A percentile compares a stretch with the other conserved stretches of the same genome.
Conservation (phyloP, 169 alveolate genomes). For the Plasmodium falciparum region DNA sequence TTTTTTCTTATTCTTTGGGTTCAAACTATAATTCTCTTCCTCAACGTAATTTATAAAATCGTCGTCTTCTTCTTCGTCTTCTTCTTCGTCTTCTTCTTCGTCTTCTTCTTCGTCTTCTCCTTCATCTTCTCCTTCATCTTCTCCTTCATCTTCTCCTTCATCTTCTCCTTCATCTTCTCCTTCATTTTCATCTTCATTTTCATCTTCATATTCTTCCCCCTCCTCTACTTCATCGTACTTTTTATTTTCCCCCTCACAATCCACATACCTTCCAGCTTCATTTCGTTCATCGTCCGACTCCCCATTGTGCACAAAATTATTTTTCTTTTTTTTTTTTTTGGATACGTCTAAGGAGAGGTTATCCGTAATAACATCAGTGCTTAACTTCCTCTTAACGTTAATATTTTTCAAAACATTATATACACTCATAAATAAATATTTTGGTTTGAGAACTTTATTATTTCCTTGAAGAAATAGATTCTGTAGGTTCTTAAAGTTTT, state of each 20-base stretch:
- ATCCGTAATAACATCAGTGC: slow-evolving; percentile 11
- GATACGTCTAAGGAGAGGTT: neutral
- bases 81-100: neutral
- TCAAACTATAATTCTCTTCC: neutral
- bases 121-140: neutral
- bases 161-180: neutral
- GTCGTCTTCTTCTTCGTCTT: neutral
- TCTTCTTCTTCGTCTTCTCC: neutral
- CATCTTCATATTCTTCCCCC: neutral
- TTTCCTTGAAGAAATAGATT: slow-evolving; percentile 37
- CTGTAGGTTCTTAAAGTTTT: slow-evolving; percentile 19
- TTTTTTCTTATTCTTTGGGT: neutral
- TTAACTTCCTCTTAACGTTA: slow-evolving; percentile 3
- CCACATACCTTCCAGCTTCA: neutral
- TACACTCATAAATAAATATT: slow-evolving; percentile 30
- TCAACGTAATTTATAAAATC: neutral
- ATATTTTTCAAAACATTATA: slow-evolving; percentile 25
- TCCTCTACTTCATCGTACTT: slow-evolving; percentile 12
- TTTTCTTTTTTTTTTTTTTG: neutral
- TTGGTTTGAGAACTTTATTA: slow-evolving; percentile 24
- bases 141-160: slow-evolving; percentile 2
- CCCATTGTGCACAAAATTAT: neutral
- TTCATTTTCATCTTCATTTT: neutral
- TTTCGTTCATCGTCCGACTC: neutral
- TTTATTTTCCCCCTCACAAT: slow-evolving; percentile 7